Evolutionary conservation across 257 asterid species (phyloP).

Genomic region (Voacanga thouarsii): DNA sequence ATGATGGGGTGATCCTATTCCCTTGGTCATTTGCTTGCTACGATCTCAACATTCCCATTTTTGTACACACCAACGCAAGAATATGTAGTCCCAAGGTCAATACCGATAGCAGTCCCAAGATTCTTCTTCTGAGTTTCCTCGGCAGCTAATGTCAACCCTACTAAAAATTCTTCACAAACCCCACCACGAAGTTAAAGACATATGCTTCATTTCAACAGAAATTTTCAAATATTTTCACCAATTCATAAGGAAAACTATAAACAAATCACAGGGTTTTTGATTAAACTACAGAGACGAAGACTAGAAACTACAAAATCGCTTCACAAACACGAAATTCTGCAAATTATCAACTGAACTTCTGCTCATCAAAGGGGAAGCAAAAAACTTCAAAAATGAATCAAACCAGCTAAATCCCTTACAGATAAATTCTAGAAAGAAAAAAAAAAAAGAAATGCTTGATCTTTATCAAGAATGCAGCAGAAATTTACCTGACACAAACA

Average conservation of each 20-base stretch:
- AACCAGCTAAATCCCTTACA: not conserved
- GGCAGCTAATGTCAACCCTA: slow-evolving; percentile 5
- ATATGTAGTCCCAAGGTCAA: slow-evolving; percentile 18
- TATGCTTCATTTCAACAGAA: not conserved
- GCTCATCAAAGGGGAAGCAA: not conserved
- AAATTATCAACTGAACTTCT: too few species aligned
- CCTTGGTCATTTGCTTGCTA: slow-evolving; percentile 14
- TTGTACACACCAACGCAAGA: slow-evolving; percentile 17
- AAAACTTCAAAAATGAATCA: not conserved
- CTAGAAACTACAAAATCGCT: not conserved
- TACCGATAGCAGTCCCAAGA: slow-evolving; percentile 14
- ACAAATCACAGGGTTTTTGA: not conserved
- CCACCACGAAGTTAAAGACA: not conserved
- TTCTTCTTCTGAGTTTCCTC: slow-evolving; percentile 13
- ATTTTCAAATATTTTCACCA: not conserved
- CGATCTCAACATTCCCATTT: slow-evolving; percentile 17
- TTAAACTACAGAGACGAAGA: too few species aligned
- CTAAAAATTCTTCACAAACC: not conserved
- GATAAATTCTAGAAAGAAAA: not conserved
- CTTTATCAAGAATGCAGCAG: not conserved
- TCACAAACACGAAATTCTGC: not conserved
- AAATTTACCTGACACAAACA: slow-evolving; percentile 12
- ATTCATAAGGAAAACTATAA: not conserved
- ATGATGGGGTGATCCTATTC: slow-evolving; percentile 13
- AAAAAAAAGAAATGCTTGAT: not conserved